Evolutionary conservation across 169 alveolate species (phyloP).

Genomic region (Amoebophrya sp.): DNA sequence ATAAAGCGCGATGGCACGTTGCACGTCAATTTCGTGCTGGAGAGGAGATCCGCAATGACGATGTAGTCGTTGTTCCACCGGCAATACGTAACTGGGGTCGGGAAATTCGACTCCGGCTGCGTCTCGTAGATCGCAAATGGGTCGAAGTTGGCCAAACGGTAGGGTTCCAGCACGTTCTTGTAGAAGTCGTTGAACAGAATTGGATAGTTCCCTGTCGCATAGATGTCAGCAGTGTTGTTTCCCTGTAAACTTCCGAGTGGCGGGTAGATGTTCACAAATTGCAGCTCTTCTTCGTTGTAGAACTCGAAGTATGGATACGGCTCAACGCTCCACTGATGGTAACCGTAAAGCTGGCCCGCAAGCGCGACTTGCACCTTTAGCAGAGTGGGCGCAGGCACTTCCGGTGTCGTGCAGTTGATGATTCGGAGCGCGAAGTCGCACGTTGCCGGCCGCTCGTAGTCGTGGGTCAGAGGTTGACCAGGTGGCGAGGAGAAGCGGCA

Average conservation of each 20-base stretch:
- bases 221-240: conserved; percentile 7
- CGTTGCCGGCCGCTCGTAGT: not conserved
- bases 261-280: not conserved
- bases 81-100: not conserved
- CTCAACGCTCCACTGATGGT: not conserved
- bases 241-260: not conserved
- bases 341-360: not conserved
- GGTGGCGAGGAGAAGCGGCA: not conserved
- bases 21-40: not conserved
- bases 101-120: not conserved
- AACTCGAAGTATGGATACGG: not conserved
- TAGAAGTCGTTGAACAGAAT: not conserved
- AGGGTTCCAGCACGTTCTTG: not conserved
- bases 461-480: not conserved
- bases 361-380: conserved; percentile 9
- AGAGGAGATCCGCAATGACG: not conserved
- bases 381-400: not conserved
- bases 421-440: conserved; percentile 24
- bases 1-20: not conserved
- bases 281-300: not conserved
- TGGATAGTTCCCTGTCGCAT: conserved; percentile 7
- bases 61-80: conserved; percentile 20
- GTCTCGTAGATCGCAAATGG: not conserved
- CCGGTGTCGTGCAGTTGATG: conserved; percentile 13
- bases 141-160: not conserved